Evolutionary conservation across 805 yeast species (phyloP).

Genomic region (Scheffersomyces ergatensis): DNA sequence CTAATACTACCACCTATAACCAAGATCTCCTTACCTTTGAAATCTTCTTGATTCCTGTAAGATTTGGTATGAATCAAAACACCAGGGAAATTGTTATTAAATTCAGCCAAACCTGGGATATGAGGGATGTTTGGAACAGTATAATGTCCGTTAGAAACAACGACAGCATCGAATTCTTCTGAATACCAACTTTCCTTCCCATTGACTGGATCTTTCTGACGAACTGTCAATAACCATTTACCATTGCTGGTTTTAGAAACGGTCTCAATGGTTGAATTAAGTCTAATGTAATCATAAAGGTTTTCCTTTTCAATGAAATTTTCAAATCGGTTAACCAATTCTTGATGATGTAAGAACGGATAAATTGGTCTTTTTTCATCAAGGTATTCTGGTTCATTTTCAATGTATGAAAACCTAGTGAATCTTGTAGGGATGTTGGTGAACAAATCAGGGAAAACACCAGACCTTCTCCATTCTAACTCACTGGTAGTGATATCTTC

Average conservation of each 20-base stretch:
- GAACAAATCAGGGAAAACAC: constrained; percentile 35
- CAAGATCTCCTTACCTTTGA: constrained; percentile 37
- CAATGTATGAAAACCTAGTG: constrained; percentile 36
- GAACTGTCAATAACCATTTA: constrained; percentile 38
- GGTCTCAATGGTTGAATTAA: constrained; percentile 39
- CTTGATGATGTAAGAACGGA: constrained; percentile 38
- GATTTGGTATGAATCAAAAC: constrained; percentile 57
- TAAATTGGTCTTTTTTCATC: constrained; percentile 23
- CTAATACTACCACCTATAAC: constrained; percentile 44
- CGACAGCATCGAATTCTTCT: constrained; percentile 58
- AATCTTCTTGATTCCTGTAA: constrained; percentile 48
- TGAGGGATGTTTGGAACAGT: constrained; percentile 61
- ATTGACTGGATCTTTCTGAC: constrained; percentile 6
- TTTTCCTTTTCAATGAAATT: constrained; percentile 23
- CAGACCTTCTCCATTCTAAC: constrained; percentile 37
- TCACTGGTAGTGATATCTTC: constrained; percentile 10
- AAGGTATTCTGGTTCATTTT: constrained; percentile 16
- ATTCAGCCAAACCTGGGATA: constrained; percentile 50
- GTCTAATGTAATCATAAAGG: constrained; percentile 30
- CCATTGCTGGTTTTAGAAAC: constrained; percentile 26
- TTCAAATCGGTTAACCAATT: constrained; percentile 23
- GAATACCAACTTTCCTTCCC: constrained; percentile 37
- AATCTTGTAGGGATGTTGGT: constrained; percentile 40
- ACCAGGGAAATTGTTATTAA: constrained; percentile 42
- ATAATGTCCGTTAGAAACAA: constrained; percentile 64